phyloP scores from a whole-genome alignment of 768 basidiomycete genomes.

The Russula compacta region DNA sequence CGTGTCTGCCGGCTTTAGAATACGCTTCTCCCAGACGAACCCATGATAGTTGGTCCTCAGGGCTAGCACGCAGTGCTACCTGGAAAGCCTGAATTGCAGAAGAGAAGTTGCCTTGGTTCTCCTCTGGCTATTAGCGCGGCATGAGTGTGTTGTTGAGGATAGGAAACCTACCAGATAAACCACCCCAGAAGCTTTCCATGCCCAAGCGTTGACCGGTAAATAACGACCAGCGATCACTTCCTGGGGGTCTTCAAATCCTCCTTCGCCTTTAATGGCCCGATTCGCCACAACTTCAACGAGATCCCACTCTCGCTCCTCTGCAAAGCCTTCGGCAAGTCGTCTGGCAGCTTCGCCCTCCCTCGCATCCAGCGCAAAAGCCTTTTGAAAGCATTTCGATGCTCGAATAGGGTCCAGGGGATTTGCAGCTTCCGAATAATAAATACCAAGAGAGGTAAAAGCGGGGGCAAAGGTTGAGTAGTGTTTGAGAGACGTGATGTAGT shows the following conservation, averaged over 20 bases:
- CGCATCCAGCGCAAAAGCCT: constrained; percentile 94
- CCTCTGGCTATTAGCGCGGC: constrained; percentile 11
- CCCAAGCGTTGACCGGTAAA: constrained; percentile 83
- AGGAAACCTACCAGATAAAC: constrained; percentile 68
- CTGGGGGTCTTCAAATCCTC: constrained; percentile 46
- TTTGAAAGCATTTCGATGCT: constrained; percentile 94
- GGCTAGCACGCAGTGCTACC: constrained; percentile 70
- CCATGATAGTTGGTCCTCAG: constrained; percentile 78
- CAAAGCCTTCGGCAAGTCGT: constrained; percentile 80
- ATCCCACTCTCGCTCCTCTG: constrained; percentile 91
- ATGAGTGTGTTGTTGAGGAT: neutral
- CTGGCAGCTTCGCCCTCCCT: constrained; percentile 79
- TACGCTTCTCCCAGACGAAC: constrained; percentile 89
- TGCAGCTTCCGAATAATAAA: constrained; percentile 70
- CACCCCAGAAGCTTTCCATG: constrained; percentile 93
- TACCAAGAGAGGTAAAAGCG: constrained; percentile 87
- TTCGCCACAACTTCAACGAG: constrained; percentile 90
- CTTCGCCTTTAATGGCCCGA: constrained; percentile 89
- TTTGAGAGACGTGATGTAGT: constrained; percentile 75
- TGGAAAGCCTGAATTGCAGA: constrained; percentile 80
- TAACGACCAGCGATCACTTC: constrained; percentile 40
- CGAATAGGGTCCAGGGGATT: constrained; percentile 72
- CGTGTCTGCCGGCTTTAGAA: constrained; percentile 75
- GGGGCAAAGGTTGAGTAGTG: constrained; percentile 71
- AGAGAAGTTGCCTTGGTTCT: constrained; percentile 62